Evolutionary conservation across 164 flowering plant species (phyloP), one percentile per base, ranked within the genome.

Genomic region (Brasenia schreberi): DNA sequence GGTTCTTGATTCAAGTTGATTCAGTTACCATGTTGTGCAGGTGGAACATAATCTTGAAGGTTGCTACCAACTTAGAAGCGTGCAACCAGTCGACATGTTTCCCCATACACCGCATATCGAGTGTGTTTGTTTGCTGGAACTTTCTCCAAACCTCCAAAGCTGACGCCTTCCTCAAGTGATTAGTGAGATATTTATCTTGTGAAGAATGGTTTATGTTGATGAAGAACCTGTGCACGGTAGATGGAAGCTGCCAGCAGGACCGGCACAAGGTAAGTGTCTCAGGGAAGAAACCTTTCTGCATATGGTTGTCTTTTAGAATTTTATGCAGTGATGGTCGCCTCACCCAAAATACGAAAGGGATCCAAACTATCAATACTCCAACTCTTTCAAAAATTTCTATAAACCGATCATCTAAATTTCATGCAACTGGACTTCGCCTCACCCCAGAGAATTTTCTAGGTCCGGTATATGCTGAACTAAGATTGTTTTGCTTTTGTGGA

Each of bases 71-170:
- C 78, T 95, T 23, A 84, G 66, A 72, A 87, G 90, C 64, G 5
- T 95, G 39, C 96, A 87, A 68, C 97, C 99, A n/a, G 93, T 95
- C 7, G 99, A 95, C 77, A 95, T 95, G 99, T 95, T 95, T 77
- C 97, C 99, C 23, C 97, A 95, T 79, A 95, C 99, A 63, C 97
- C 99, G 63, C 99, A 92, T 73, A 90, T 95, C 18, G 99, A 95
- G 70, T 92, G 96, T 70, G 86, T 95, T 53, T 90, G 90, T 80
- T 77, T 88, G 69, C 79, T 95, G 66, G 97, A 95, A 81, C 90
- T 92, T 68, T 18, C 71, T 43, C 84, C 77, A 81, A 7, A 45
- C 14, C 53, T 45, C 11, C 53, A 7, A 23, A 23, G 27, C 1
- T 45, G 53, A 45, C 7, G 7, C 7, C 14, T 12, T 45, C 6